Evolutionary conservation across 495 filamentous ascomycete species (phyloP).

Genomic region (Aspergillus biplanus): DNA sequence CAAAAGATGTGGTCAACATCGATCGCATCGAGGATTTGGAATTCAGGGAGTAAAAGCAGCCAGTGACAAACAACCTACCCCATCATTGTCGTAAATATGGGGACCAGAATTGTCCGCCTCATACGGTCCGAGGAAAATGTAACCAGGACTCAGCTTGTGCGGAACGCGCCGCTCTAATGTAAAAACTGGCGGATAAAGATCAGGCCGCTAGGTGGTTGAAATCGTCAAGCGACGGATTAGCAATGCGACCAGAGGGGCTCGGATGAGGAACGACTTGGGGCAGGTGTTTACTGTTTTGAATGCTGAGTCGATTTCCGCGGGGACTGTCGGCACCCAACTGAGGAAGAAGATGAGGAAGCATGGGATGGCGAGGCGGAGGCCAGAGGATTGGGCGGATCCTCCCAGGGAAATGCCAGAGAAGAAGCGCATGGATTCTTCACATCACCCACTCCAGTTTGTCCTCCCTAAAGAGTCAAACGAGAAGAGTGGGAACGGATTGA

Average conservation of each 20-base stretch:
- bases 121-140: slow-evolving; percentile 50
- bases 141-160: slow-evolving; percentile 43
- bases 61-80: slow-evolving; percentile 34
- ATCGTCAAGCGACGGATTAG: slow-evolving; percentile 18
- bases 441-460: slow-evolving; percentile 21
- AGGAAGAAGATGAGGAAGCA: slow-evolving; percentile 15
- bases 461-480: slow-evolving; percentile 9
- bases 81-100: slow-evolving; percentile 49
- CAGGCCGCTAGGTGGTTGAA: slow-evolving; percentile 37
- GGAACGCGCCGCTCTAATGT: slow-evolving; percentile 33
- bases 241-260: not conserved
- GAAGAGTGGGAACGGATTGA: slow-evolving; percentile 2
- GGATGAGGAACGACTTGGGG: slow-evolving; percentile 13
- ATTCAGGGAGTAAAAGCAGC: not conserved
- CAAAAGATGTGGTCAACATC: slow-evolving; percentile 21
- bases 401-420: slow-evolving; percentile 14
- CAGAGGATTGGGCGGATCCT: slow-evolving; percentile 19
- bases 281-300: slow-evolving; percentile 26
- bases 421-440: slow-evolving; percentile 30
- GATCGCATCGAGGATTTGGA: not conserved
- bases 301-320: slow-evolving; percentile 22
- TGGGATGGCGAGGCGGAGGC: slow-evolving; percentile 3
- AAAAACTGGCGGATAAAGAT: slow-evolving; percentile 43
- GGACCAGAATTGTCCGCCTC: slow-evolving; percentile 45
- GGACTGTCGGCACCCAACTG: slow-evolving; percentile 7